Evolutionary conservation across 345 rosid genomes (phyloP).

Genomic region (Eucalyptus curtisii): DNA sequence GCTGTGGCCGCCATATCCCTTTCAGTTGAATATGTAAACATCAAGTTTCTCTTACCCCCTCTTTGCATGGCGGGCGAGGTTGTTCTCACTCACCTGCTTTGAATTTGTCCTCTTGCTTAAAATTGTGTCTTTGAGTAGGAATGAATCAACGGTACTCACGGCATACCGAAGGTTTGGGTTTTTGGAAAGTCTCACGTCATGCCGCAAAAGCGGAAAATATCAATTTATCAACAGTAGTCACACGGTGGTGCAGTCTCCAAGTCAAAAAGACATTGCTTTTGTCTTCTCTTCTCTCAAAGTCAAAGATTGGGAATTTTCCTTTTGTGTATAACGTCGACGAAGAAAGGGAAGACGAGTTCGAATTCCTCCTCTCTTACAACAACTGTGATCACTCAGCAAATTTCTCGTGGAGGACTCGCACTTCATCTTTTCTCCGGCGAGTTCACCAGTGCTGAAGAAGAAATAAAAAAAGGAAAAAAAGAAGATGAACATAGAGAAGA

Average conservation of each 20-base stretch:
- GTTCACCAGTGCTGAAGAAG: not conserved
- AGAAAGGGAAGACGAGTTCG: not conserved
- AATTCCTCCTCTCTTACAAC: not conserved
- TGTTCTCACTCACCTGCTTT: not conserved
- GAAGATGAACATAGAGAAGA: not conserved
- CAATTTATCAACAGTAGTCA: not conserved
- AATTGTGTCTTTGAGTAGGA: rapidly evolving
- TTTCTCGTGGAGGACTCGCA: not conserved
- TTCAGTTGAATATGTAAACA: not conserved
- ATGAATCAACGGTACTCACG: not conserved
- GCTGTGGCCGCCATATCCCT: too few species aligned
- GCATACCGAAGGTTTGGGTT: not conserved
- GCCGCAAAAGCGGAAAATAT: not conserved
- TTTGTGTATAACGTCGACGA: not conserved
- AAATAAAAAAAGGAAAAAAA: not conserved
- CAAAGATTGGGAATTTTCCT: not conserved
- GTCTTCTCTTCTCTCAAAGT: not conserved
- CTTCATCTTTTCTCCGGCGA: not conserved
- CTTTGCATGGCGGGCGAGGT: not conserved
- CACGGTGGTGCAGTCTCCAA: not conserved
- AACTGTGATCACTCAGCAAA: not conserved
- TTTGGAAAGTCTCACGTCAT: not conserved
- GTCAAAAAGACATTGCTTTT: not conserved
- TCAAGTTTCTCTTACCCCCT: not conserved
- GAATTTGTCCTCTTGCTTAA: not conserved